Evolutionary conservation across 2,329 filamentous ascomycete genomes (phyloP).

Genomic region (Bisporella sp.): DNA sequence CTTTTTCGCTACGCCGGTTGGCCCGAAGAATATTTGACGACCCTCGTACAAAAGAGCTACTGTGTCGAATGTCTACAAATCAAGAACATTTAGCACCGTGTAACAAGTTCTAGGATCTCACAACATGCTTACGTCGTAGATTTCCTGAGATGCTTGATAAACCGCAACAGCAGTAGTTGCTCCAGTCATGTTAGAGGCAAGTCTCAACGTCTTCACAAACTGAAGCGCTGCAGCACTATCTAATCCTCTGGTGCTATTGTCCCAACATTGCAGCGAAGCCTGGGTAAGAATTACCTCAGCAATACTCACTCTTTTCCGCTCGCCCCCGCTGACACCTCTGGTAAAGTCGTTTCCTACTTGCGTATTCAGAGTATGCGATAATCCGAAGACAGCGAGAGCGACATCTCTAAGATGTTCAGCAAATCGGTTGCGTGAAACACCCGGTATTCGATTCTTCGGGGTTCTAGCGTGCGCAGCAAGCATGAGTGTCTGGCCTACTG

Average conservation of each 20-base stretch:
- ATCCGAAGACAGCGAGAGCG: constrained; percentile 63
- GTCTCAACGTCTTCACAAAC: constrained; percentile 60
- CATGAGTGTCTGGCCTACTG: constrained; percentile 64
- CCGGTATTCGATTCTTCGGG: constrained; percentile 53
- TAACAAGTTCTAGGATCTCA: not conserved
- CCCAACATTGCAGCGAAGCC: constrained; percentile 61
- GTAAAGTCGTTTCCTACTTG: constrained; percentile 69
- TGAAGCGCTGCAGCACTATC: constrained; percentile 68
- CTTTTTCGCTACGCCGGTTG: constrained; percentile 50
- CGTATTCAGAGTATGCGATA: constrained; percentile 64
- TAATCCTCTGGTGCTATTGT: constrained; percentile 67
- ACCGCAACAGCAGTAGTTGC: constrained; percentile 60
- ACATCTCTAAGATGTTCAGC: constrained; percentile 36
- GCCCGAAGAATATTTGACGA: constrained; percentile 66
- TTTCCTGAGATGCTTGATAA: constrained; percentile 63
- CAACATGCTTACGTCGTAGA: constrained; percentile 48
- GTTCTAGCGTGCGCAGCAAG: constrained; percentile 66
- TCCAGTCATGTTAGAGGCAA: constrained; percentile 55
- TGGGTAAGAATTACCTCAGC: constrained; percentile 60
- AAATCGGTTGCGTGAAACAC: constrained; percentile 51
- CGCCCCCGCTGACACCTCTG: constrained; percentile 59
- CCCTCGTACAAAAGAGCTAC: constrained; percentile 60
- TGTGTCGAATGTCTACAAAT: constrained; percentile 49
- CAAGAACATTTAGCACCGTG: too few species aligned
- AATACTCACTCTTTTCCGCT: constrained; percentile 73